These are phyloP conservation scores for Cenchrus purpureus DNA, from an alignment of 176 grass and related monocot species.

Conservation along the genomic window DNA sequence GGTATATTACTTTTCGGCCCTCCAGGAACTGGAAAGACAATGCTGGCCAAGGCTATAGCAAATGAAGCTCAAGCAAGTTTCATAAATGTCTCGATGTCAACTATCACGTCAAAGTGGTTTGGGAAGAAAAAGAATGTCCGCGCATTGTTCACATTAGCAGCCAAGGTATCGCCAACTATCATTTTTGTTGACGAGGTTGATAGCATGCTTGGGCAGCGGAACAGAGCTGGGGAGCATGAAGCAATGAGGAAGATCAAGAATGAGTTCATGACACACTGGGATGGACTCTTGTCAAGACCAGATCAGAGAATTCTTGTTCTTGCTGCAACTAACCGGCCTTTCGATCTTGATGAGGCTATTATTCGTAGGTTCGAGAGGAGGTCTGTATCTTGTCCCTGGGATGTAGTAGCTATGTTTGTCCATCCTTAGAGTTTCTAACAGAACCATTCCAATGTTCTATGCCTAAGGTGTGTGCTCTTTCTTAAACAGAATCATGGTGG, in stretches of 20 bases:
- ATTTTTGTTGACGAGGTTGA: constrained; percentile 87
- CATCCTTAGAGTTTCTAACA: neutral
- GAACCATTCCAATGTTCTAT: constrained; percentile 25
- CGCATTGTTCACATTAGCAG: constrained; percentile 77
- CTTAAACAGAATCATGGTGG: constrained; percentile 87
- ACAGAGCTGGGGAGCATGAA: constrained; percentile 78
- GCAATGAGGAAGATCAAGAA: constrained; percentile 94
- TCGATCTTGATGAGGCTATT: constrained; percentile 87
- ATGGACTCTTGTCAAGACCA: constrained; percentile 68
- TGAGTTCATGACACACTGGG: constrained; percentile 90
- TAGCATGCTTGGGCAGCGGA: constrained; percentile 87
- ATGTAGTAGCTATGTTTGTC: neutral
- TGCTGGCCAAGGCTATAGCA: constrained; percentile 89
- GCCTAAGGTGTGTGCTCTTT: constrained; percentile 28
- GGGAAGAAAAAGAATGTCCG: constrained; percentile 93
- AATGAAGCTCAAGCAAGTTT: constrained; percentile 89
- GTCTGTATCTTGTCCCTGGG: constrained; percentile 35
- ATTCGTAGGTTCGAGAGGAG: constrained; percentile 88
- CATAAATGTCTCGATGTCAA: constrained; percentile 88
- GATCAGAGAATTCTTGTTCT: constrained; percentile 82
- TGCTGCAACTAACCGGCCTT: constrained; percentile 78
- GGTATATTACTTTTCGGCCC: constrained; percentile 87
- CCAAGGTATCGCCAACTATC: constrained; percentile 81
- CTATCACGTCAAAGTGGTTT: constrained; percentile 87
- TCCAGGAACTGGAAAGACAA: constrained; percentile 83